Conservation (phyloP, 108 stramenopile genomes). For the Mediolabrus comicus region DNA sequence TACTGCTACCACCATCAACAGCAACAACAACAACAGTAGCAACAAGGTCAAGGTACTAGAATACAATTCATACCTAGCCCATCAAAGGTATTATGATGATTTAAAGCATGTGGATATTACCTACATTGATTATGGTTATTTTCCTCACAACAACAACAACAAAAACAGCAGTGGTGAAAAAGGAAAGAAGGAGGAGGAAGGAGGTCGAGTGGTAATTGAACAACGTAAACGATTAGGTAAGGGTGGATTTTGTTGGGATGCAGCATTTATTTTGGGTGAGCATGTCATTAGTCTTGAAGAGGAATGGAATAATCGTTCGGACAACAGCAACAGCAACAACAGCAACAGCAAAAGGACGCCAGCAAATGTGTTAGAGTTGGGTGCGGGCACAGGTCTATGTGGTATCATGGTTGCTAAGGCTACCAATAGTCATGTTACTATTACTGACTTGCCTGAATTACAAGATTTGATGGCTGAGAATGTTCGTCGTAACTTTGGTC, state of each 20-base stretch:
- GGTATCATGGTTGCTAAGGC: slow-evolving; percentile 65
- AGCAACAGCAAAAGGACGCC: neutral
- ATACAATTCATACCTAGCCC: slow-evolving; percentile 63
- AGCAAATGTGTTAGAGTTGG: slow-evolving; percentile 64
- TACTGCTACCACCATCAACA: too few species aligned
- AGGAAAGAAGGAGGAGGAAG: neutral
- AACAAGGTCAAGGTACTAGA: slow-evolving; percentile 16
- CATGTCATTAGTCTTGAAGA: slow-evolving; percentile 46
- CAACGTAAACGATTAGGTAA: slow-evolving; percentile 75
- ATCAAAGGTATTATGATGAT: slow-evolving; percentile 78
- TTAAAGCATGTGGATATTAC: slow-evolving; percentile 76
- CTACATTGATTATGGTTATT: slow-evolving; percentile 58
- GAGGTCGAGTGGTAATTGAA: slow-evolving; percentile 50
- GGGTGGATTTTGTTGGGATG: slow-evolving; percentile 85
- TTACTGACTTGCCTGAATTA: slow-evolving; percentile 75
- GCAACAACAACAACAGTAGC: neutral
- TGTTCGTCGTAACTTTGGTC: slow-evolving; percentile 38
- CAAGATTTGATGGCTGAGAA: slow-evolving; percentile 61
- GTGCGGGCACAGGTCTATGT: slow-evolving; percentile 77
- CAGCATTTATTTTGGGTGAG: slow-evolving; percentile 74
- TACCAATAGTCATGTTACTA: slow-evolving; percentile 40
- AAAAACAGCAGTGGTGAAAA: neutral
- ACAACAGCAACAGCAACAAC: neutral
- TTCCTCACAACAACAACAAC: neutral
- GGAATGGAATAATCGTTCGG: slow-evolving; percentile 27